These are phyloP conservation scores for Phytophthora crassamura DNA, from an alignment of 352 stramenopile genomes.

Conservation along the genomic window DNA sequence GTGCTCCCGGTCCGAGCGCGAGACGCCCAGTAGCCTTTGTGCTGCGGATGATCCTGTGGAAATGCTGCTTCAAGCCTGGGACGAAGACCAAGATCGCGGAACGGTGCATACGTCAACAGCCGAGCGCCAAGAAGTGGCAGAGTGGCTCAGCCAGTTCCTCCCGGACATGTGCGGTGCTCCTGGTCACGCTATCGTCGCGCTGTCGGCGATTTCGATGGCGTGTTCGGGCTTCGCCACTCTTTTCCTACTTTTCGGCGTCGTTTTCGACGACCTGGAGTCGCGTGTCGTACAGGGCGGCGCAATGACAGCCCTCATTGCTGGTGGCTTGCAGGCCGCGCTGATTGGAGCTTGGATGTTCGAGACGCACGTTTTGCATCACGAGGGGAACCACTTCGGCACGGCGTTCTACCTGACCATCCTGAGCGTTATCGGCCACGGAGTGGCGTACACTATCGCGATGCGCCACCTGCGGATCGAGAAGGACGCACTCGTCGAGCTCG, in stretches of 20 bases:
- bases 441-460: slow-evolving; percentile 40
- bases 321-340: slow-evolving; percentile 38
- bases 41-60: slow-evolving; percentile 31
- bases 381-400: slow-evolving; percentile 42
- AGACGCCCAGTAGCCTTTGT: slow-evolving; percentile 38
- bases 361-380: slow-evolving; percentile 38
- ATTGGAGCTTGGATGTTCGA: slow-evolving; percentile 52
- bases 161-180: slow-evolving; percentile 48
- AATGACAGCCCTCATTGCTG: slow-evolving; percentile 29
- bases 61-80: slow-evolving; percentile 43
- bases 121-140: slow-evolving; percentile 24
- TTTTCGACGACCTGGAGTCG: slow-evolving; percentile 55
- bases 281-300: slow-evolving; percentile 41
- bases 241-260: slow-evolving; percentile 49
- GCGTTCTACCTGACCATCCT: slow-evolving; percentile 60
- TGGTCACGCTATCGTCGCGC: slow-evolving; percentile 34
- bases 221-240: slow-evolving; percentile 33
- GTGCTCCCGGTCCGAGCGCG: slow-evolving; percentile 33
- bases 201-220: slow-evolving; percentile 37
- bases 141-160: slow-evolving; percentile 51
- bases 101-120: slow-evolving; percentile 20
- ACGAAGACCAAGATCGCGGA: slow-evolving; percentile 35
- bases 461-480: slow-evolving; percentile 51
- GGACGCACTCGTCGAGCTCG: slow-evolving; percentile 42
- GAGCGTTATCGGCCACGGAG: slow-evolving; percentile 35